Conservation (phyloP, 2,329 filamentous ascomycete species). For the Kalaharituber pfeilii region DNA sequence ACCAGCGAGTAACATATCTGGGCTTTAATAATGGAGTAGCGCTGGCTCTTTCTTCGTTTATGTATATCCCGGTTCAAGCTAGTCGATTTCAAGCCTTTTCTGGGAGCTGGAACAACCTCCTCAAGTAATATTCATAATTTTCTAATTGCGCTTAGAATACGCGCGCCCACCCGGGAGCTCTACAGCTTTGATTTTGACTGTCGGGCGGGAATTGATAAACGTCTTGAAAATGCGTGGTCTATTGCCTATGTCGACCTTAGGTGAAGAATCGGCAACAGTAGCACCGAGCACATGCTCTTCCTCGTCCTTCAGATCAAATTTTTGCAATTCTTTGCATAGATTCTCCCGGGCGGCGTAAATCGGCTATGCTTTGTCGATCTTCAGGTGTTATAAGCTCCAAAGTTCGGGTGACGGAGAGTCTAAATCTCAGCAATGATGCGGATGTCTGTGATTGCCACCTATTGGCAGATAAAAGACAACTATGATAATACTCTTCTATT, state of each 20-base stretch:
- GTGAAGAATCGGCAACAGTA: slow-evolving; percentile 87
- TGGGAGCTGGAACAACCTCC: slow-evolving; percentile 27
- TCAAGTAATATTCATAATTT: slow-evolving; percentile 83
- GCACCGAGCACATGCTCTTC: slow-evolving; percentile 86
- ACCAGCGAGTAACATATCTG: slow-evolving; percentile 46
- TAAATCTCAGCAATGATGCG: slow-evolving; percentile 88
- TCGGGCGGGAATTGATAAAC: slow-evolving; percentile 76
- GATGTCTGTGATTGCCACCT: slow-evolving; percentile 53
- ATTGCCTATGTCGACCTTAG: slow-evolving; percentile 24
- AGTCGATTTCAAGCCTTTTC: slow-evolving; percentile 20
- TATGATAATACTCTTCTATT: slow-evolving; percentile 84
- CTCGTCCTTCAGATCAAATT: slow-evolving; percentile 81
- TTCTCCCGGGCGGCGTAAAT: slow-evolving; percentile 43
- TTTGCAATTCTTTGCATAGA: slow-evolving; percentile 67
- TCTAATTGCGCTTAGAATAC: slow-evolving; percentile 84
- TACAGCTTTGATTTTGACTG: slow-evolving; percentile 77
- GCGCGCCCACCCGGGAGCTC: slow-evolving; percentile 35
- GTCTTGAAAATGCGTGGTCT: slow-evolving; percentile 55
- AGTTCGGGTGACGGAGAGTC: slow-evolving; percentile 52
- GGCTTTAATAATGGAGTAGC: slow-evolving; percentile 33
- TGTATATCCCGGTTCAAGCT: slow-evolving; percentile 37
- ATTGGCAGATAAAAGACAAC: slow-evolving; percentile 89
- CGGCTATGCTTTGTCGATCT: slow-evolving; percentile 26
- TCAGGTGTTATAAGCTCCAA: slow-evolving; percentile 34
- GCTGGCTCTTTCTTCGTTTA: slow-evolving; percentile 21